Evolutionary conservation across 2,329 filamentous ascomycete genomes (phyloP).

Genomic region (Diaporthe eres): DNA sequence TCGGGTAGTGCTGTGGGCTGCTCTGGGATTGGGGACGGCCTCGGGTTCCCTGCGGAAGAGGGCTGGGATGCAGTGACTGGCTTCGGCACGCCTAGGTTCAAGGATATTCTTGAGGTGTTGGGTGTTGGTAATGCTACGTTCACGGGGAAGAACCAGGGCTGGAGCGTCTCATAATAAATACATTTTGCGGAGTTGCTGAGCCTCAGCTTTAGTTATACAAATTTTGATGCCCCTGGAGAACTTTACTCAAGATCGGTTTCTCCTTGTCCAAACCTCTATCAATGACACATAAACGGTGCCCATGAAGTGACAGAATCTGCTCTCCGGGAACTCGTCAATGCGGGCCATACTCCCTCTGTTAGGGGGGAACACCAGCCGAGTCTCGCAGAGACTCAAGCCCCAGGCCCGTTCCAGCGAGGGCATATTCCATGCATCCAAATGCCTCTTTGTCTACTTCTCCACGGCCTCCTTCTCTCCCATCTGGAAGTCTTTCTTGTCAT

Average conservation of each 20-base stretch:
- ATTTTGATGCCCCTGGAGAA: not conserved
- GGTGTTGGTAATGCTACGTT: constrained; percentile 32
- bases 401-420: not conserved
- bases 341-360: not conserved
- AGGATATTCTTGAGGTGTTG: constrained; percentile 32
- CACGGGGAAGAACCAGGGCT: constrained; percentile 26
- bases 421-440: too few species aligned
- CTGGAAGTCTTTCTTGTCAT: too few species aligned
- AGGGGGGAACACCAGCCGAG: not conserved
- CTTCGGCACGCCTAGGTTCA: constrained; percentile 58
- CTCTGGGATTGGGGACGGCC: constrained; percentile 43
- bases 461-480: not conserved
- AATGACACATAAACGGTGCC: not conserved
- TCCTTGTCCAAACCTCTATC: not conserved
- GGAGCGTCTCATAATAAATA: constrained; percentile 2
- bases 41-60: constrained; percentile 50
- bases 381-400: too few species aligned
- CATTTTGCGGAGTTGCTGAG: too few species aligned
- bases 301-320: not conserved
- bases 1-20: constrained; percentile 57
- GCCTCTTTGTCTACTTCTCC: not conserved
- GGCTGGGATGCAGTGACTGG: constrained; percentile 67
- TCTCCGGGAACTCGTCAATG: not conserved
- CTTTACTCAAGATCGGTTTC: not conserved
- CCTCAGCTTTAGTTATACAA: not conserved